Conservation (phyloP, 176 grass and related monocot species). For the Rhynchospora breviuscula region DNA sequence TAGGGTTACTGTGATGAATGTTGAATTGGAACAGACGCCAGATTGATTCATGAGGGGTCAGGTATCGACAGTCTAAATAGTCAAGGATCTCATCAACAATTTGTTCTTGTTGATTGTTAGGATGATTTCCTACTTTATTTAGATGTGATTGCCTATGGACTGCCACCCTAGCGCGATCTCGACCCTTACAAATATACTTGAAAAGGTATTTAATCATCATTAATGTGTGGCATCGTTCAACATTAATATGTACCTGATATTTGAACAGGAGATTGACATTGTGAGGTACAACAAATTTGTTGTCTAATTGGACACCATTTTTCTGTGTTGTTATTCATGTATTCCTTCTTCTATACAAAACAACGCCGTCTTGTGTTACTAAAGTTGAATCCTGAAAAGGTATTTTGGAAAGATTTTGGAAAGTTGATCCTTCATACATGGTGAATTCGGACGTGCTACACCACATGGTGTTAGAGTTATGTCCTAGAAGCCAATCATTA, state of each 20-base stretch:
- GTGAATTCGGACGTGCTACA: too few species aligned
- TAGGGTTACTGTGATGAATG: constrained; percentile 10
- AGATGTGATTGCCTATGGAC: background rate
- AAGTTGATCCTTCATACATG: too few species aligned
- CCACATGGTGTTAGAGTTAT: too few species aligned
- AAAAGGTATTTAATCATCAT: constrained; percentile 32
- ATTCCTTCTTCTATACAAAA: background rate
- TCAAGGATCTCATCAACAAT: constrained; percentile 25
- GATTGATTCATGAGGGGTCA: constrained; percentile 24
- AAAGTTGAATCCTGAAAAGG: background rate
- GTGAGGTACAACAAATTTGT: background rate
- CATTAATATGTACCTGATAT: constrained; percentile 19
- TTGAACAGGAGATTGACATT: constrained; percentile 4
- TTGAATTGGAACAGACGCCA: constrained; percentile 34
- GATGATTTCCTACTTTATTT: too few species aligned
- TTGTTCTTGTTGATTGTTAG: too few species aligned
- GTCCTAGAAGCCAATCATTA: too few species aligned
- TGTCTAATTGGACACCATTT: constrained; percentile 23
- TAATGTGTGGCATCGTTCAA: constrained; percentile 9
- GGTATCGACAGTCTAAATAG: constrained; percentile 35
- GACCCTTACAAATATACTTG: constrained; percentile 7
- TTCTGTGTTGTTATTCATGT: background rate
- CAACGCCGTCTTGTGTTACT: background rate
- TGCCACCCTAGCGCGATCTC: background rate
- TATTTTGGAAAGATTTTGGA: background rate